These are phyloP conservation scores for Herpetomonas tarakana DNA, from an alignment of 208 protist species.

Conservation along the genomic window DNA sequence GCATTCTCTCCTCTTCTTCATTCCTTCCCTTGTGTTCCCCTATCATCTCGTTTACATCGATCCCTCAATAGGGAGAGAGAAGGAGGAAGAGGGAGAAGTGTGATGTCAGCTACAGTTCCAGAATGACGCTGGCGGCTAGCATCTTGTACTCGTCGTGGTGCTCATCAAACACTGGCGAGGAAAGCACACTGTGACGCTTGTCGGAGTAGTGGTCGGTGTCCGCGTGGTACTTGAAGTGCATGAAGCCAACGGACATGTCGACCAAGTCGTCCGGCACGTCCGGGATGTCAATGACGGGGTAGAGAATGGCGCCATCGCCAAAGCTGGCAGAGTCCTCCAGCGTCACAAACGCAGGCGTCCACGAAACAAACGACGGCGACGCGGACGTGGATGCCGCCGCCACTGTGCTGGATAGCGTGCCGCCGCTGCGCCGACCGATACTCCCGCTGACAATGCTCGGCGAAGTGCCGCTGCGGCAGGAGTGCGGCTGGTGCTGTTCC, in stretches of 20 bases:
- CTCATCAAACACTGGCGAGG: neutral
- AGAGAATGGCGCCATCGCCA: constrained; percentile 7
- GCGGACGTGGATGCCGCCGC: neutral
- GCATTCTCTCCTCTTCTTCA: no score
- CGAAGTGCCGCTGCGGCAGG: no score
- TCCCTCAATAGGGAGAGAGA: no score
- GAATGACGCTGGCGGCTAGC: constrained; percentile 2
- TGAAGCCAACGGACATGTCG: constrained; percentile 45
- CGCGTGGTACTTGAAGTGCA: constrained; percentile 67
- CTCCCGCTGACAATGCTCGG: neutral
- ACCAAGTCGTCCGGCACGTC: constrained; percentile 39
- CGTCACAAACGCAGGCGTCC: neutral
- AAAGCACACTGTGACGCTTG: constrained; percentile 3
- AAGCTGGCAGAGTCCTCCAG: neutral
- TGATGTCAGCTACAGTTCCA: constrained; percentile 14
- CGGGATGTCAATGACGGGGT: constrained; percentile 48
- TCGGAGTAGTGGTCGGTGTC: constrained; percentile 53
- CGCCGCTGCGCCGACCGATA: neutral
- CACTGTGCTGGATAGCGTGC: neutral
- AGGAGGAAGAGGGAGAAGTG: no score
- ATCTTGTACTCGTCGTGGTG: neutral
- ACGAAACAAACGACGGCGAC: no score
- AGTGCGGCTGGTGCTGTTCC: no score
- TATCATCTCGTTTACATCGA: no score
- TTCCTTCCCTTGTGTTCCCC: no score